phyloP scores from a whole-genome alignment of 2,329 filamentous ascomycete genomes.

The Epichloe festucae region DNA sequence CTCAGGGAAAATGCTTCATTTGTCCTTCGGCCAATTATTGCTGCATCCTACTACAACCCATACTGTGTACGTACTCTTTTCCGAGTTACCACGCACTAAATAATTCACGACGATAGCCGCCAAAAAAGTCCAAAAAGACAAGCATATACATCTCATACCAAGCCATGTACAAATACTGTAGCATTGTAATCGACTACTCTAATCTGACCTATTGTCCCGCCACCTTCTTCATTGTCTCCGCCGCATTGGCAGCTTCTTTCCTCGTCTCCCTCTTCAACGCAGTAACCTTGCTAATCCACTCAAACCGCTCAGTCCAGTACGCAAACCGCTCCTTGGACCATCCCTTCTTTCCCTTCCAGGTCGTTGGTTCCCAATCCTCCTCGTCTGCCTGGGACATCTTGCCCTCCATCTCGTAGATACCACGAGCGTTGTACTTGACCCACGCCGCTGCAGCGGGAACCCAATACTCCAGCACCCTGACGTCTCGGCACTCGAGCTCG shows the following conservation, averaged over 20 bases:
- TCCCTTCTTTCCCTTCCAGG: neutral
- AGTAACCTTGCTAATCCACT: conserved; percentile 2
- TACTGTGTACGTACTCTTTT: too few species aligned
- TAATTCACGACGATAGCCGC: too few species aligned
- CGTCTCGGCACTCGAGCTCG: conserved; percentile 3
- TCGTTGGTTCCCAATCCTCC: neutral
- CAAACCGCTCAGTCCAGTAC: conserved; percentile 1
- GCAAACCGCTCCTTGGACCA: conserved; percentile 1
- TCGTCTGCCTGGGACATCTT: neutral
- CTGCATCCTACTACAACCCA: too few species aligned
- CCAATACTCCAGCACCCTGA: conserved; percentile 2
- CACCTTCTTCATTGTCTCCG: neutral
- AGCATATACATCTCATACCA: too few species aligned
- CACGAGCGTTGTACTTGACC: neutral
- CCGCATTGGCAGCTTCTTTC: neutral
- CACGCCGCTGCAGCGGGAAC: conserved; percentile 1
- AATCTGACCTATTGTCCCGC: neutral
- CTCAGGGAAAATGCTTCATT: too few species aligned
- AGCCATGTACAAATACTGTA: too few species aligned
- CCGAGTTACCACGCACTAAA: too few species aligned
- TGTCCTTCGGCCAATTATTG: too few species aligned
- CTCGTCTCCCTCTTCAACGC: neutral
- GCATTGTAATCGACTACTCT: too few species aligned
- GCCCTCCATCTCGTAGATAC: conserved; percentile 2
- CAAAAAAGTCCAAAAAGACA: too few species aligned